Conservation (phyloP, 2,329 filamentous ascomycete species). For the Hymenoscyphus infarciens region DNA sequence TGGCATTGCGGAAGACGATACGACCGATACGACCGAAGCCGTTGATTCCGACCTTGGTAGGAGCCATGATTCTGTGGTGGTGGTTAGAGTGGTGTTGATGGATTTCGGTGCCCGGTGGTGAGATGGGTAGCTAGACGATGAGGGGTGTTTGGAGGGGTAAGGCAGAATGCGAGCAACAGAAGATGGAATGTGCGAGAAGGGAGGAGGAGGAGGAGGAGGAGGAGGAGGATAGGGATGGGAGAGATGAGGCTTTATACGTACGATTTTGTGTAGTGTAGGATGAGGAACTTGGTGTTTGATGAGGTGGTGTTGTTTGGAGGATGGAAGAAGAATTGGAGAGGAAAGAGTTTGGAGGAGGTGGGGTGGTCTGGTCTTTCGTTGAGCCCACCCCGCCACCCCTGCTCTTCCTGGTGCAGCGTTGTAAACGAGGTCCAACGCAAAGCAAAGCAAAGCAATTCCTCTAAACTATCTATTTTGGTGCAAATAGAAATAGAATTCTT, state of each 20-base stretch:
- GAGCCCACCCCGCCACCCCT: background rate
- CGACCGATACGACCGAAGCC: constrained; percentile 99
- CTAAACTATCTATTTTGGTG: no score
- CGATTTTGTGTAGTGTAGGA: constrained; percentile 14
- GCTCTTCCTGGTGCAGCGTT: background rate
- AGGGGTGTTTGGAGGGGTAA: constrained; percentile 5
- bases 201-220: background rate
- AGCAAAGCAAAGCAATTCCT: background rate
- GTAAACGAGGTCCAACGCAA: no score
- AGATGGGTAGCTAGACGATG: background rate
- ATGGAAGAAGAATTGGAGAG: background rate
- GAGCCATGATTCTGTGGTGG: constrained; percentile 44
- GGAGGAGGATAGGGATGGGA: background rate
- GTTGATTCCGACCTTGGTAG: constrained; percentile 90
- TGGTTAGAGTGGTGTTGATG: constrained; percentile 14
- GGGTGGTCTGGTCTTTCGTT: background rate
- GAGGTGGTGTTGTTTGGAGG: constrained; percentile 2
- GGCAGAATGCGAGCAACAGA: background rate
- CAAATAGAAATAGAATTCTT: background rate
- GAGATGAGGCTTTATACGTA: constrained; percentile 19
- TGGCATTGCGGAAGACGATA: constrained; percentile 97
- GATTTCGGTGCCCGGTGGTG: background rate
- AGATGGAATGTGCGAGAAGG: background rate
- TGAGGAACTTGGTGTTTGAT: constrained; percentile 14
- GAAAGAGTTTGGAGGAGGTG: constrained; percentile 4